Conservation (phyloP, 139 green algal genomes). For the Pedinophyceae sp. region DNA sequence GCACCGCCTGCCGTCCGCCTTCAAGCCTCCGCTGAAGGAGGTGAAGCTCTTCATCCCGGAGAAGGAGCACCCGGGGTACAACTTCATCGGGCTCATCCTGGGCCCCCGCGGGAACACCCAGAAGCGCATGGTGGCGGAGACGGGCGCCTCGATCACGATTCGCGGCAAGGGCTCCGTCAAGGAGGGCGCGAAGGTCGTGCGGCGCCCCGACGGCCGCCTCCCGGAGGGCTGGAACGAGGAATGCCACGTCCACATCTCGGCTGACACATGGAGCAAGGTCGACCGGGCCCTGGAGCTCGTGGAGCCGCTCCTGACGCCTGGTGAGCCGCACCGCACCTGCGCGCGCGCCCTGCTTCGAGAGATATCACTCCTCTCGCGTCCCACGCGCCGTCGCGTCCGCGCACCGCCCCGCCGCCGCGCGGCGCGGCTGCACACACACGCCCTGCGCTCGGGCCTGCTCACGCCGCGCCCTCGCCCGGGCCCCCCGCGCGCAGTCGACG, state of each 20-base stretch:
- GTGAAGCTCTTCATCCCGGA: conserved; percentile 9
- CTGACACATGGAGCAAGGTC: background rate
- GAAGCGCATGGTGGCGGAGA: conserved; percentile 13
- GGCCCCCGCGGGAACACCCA: conserved; percentile 14
- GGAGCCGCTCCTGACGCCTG: background rate
- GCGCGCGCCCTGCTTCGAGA: no score
- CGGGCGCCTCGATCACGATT: conserved; percentile 6
- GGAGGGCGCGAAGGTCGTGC: background rate
- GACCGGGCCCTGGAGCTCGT: background rate
- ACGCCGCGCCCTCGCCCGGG: no score
- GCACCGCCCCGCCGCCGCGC: no score
- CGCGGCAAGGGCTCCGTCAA: background rate
- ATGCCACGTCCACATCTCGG: background rate
- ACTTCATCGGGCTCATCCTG: conserved; percentile 18
- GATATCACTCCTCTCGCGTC: no score
- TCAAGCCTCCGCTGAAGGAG: conserved; percentile 1
- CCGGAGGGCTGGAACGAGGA: background rate
- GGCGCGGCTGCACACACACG: no score
- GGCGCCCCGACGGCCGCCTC: background rate
- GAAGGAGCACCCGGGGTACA: conserved; percentile 12
- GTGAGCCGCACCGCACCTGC: no score
- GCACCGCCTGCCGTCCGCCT: background rate
- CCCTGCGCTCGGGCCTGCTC: no score
- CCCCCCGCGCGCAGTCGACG: no score
- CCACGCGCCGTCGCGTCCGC: no score